A percentile compares a stretch with the other conserved stretches of the same genome.
These are phyloP conservation scores for Phalaenopsis aphrodite DNA, from an alignment of 106 monocot genomes.

Conservation along the genomic window DNA sequence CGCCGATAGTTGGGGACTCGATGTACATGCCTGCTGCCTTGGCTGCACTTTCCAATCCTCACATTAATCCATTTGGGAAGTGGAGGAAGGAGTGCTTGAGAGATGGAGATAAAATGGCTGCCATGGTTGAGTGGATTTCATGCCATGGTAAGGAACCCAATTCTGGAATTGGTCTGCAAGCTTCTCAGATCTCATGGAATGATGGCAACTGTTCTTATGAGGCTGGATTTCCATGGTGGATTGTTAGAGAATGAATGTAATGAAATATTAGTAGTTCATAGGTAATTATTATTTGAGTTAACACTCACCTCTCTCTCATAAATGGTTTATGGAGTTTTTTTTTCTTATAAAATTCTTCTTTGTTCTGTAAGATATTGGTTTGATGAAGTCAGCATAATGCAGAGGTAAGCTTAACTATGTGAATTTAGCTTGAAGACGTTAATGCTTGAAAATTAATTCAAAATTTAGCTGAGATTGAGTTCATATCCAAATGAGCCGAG, in stretches of 20 bases:
- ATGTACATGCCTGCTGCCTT: constrained; percentile 77
- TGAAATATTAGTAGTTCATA: too few species aligned
- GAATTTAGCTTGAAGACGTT: too few species aligned
- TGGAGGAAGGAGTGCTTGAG: constrained; percentile 11
- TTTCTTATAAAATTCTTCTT: too few species aligned
- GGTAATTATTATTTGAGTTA: too few species aligned
- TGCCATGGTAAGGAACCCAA: constrained; percentile 78
- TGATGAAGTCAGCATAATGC: too few species aligned
- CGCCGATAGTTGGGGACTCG: constrained; percentile 79
- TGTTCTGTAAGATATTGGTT: too few species aligned
- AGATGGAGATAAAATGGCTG: constrained; percentile 31
- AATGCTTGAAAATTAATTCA: too few species aligned
- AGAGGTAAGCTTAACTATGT: too few species aligned
- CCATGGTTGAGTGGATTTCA: constrained; percentile 59
- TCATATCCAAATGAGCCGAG: too few species aligned
- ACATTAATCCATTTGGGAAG: constrained; percentile 62
- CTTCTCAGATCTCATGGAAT: constrained; percentile 83
- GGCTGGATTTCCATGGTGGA: constrained; percentile 81
- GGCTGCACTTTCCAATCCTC: constrained; percentile 40
- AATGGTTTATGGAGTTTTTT: too few species aligned
- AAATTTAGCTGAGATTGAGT: too few species aligned
- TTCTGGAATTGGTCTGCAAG: constrained; percentile 78
- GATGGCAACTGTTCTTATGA: constrained; percentile 43
- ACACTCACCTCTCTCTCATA: too few species aligned
- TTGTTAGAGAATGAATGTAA: neutral